phyloP scores from a whole-genome alignment of 73 alveolate genomes.

The Tetrahymena malaccensis region DNA sequence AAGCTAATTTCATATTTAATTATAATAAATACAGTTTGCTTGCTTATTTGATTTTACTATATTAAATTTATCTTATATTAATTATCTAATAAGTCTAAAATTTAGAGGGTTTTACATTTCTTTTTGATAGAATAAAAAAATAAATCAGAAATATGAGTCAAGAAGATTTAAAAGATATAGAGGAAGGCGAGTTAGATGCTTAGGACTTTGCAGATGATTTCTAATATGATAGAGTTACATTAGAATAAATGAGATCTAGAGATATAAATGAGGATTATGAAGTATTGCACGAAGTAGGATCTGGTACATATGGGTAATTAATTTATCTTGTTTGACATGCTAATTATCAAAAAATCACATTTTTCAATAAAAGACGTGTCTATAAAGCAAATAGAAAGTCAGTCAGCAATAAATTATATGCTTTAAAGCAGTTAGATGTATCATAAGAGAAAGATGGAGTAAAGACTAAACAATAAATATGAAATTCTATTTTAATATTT shows the following conservation, averaged over 20 bases:
- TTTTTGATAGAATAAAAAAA: not conserved
- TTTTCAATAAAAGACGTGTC: not conserved
- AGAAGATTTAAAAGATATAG: not conserved
- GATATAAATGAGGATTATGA: not conserved
- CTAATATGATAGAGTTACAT: not conserved
- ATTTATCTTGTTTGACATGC: not conserved
- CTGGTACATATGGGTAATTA: not conserved
- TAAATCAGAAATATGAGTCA: not conserved
- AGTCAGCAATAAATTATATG: not conserved
- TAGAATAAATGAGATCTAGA: not conserved
- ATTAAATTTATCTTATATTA: not conserved
- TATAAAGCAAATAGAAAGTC: not conserved
- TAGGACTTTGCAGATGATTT: not conserved
- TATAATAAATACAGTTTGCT: no score
- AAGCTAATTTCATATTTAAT: no score
- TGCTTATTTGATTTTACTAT: not conserved
- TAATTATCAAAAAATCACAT: not conserved
- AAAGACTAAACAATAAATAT: not conserved
- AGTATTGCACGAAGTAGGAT: not conserved
- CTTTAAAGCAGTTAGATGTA: not conserved
- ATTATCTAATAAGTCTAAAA: not conserved
- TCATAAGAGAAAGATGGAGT: not conserved
- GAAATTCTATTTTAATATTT: not conserved
- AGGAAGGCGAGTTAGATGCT: not conserved
- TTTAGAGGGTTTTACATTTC: not conserved